These are phyloP conservation scores for Scedosporium boydii DNA, from an alignment of 2,329 filamentous ascomycete genomes.

Conservation along the genomic window DNA sequence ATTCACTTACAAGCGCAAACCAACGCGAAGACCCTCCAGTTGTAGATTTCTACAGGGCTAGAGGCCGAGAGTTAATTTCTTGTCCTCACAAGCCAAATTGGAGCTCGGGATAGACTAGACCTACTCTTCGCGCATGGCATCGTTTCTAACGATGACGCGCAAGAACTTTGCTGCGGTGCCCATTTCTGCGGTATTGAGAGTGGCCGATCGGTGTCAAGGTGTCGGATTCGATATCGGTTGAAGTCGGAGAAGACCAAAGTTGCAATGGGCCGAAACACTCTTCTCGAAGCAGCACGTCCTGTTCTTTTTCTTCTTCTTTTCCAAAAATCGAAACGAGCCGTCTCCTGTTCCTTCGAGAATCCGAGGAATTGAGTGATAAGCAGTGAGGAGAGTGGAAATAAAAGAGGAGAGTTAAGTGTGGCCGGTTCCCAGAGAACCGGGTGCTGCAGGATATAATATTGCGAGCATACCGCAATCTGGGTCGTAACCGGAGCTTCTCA, in stretches of 20 bases:
- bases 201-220: not conserved
- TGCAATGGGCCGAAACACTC: not conserved
- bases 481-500: not conserved
- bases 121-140: constrained; percentile 55
- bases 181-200: constrained; percentile 21
- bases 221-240: not conserved
- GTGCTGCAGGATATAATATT: constrained; percentile 3
- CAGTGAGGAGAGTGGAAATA: not conserved
- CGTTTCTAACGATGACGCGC: constrained; percentile 53
- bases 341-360: not conserved
- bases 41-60: constrained; percentile 54
- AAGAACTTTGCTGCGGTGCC: constrained; percentile 34
- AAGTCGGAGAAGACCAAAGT: not conserved
- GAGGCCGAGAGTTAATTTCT: not conserved
- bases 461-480: not conserved
- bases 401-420: not conserved
- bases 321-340: not conserved
- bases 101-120: not conserved
- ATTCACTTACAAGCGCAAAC: constrained; percentile 41
- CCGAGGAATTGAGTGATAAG: not conserved
- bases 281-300: not conserved
- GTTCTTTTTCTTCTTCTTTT: not conserved
- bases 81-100: not conserved
- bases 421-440: not conserved
- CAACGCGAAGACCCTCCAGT: constrained; percentile 57